Base-by-base conservation (phyloP, 108 stramenopile genomes). In the Bacterosira constricta region DNA sequence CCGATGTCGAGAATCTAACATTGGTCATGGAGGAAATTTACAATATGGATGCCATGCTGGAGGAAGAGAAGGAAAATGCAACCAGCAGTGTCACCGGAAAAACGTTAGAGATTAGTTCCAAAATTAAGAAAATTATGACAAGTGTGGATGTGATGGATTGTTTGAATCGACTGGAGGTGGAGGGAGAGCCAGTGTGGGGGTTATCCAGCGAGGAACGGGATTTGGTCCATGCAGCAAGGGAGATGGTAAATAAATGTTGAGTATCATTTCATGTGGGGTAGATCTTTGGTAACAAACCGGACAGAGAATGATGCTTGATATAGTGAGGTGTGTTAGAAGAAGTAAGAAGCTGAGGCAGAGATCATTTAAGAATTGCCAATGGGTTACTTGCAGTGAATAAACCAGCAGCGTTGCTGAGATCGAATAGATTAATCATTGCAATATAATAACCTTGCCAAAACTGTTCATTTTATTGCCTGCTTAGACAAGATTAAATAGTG, bases 101-200 rank as follows among this genome's bases (percentile, higher is more conserved):
- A 39, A 29, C 75, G n/a, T 62, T 85, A 26, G 84, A 85, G 54
- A 75, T 85, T 27, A 66, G 76, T 47, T 56, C 67, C 0, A 68
- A 72, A 63, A 86, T 88, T 38, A 88, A 88, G 54, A 88, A 91
- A 74, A 77, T 86, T 23, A 80, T 90, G 83, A 90, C 89, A 0
- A 51, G 64, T 52, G 59, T 73, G 10, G 86, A 85, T 55, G 63
- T 86, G 7, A 67, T 76, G 60, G 77, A 87, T 37, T 67, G 78
- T 35, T 53, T 91, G 63, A 81, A 87, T 50, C 58, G 88, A 52
- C 60, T 91, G 30, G 90, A 91, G 64, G 65, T 88, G 35, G 63
- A 87, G 53, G 88, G 88, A 44, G 78, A 83, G 51, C 90, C 90
- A 3, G 85, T 88, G 5, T 92, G 90, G 90, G 90, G 90, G 0